A percentile compares a stretch with the other conserved stretches of the same genome.
These are phyloP conservation scores for Cercospora nicotianae DNA, from an alignment of 2,329 filamentous ascomycete genomes.

Conservation along the genomic window DNA sequence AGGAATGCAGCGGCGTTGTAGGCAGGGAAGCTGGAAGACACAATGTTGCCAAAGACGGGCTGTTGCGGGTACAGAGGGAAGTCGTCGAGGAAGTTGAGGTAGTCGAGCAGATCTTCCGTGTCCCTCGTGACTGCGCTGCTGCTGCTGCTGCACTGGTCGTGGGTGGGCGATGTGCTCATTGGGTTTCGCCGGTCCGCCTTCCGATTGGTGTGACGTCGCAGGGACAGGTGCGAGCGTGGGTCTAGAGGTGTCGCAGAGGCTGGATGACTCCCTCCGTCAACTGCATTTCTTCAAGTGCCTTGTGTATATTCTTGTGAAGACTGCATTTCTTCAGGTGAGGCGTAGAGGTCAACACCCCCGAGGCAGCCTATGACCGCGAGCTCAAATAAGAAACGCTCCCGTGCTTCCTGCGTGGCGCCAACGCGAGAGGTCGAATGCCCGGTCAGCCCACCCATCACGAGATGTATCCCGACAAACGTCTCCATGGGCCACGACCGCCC, in stretches of 20 bases:
- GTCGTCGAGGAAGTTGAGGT: background rate
- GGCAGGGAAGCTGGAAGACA: background rate
- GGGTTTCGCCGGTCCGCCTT: background rate
- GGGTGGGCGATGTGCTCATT: background rate
- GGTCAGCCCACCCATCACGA: background rate
- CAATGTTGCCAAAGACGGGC: background rate
- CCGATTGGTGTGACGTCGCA: conserved; percentile 1
- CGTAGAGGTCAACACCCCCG: background rate
- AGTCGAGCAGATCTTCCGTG: background rate
- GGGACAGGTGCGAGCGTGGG: background rate
- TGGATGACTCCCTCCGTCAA: background rate
- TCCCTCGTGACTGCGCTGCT: background rate
- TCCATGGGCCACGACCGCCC: background rate
- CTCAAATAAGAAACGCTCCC: background rate
- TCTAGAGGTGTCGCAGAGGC: background rate
- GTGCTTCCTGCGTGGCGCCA: background rate
- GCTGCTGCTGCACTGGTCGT: background rate
- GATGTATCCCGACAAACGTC: background rate
- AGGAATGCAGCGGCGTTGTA: background rate
- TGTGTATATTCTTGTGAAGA: background rate
- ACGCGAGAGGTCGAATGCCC: background rate
- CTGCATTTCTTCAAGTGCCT: too few relatives aligned
- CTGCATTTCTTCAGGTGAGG: too few relatives aligned
- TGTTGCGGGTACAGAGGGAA: background rate
- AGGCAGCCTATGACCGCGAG: background rate